A percentile compares a stretch with the other conserved stretches of the same genome.
Evolutionary conservation across 495 filamentous ascomycete genomes (phyloP).

Genomic region (Aspergillus bertholletiae): DNA sequence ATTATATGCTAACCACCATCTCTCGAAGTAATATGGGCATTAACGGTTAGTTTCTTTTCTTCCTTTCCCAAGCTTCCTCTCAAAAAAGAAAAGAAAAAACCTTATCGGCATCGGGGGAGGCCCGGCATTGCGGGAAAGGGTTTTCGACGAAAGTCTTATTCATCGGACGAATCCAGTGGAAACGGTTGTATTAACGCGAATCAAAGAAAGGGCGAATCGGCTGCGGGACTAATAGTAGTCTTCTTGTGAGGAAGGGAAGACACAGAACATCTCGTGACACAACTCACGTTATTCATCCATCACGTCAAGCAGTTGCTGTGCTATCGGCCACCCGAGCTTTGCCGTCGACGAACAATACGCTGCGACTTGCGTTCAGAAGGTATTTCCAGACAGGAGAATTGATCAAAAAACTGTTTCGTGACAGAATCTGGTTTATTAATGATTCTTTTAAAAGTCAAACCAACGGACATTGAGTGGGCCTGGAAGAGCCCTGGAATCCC

Average conservation of each 20-base stretch:
- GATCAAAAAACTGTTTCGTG: background rate
- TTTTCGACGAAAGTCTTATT: background rate
- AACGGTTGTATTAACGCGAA: background rate
- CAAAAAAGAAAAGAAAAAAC: no score
- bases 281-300: constrained; percentile 2
- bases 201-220: background rate
- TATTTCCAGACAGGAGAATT: background rate
- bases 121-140: background rate
- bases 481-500: constrained; percentile 6
- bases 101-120: background rate
- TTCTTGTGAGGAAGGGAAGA: background rate
- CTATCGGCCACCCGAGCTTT: background rate
- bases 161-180: background rate
- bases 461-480: constrained; percentile 13
- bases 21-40: background rate
- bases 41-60: background rate
- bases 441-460: background rate
- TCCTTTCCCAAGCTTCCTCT: background rate
- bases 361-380: background rate
- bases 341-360: background rate
- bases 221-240: background rate
- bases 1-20: background rate
- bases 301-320: background rate
- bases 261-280: constrained; percentile 6
- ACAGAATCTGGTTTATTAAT: background rate